Base-by-base conservation (phyloP, 2,329 filamentous ascomycete species). In the Nannizzia gypsea region DNA sequence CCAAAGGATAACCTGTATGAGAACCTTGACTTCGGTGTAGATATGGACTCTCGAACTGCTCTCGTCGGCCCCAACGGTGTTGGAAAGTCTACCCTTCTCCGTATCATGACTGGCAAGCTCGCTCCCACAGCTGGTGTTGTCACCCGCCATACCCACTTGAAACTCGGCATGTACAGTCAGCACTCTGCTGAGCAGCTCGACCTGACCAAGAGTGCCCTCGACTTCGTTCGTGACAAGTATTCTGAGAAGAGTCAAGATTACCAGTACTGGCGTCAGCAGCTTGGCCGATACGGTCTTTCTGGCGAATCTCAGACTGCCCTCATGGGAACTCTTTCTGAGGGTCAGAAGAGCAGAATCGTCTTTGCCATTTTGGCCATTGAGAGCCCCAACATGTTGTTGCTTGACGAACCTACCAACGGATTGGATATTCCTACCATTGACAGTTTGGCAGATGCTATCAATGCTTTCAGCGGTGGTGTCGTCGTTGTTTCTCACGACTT, bases 91-190 rank as follows among this genome's bases (percentile, higher is more conserved):
- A 99, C 93, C 40, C 90, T 99, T 72, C 99, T 99, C 92, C 92
- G 93, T 67, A 91, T 95, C 73, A 99, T 99, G 87, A 97, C 97
- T 86, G 97, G 97, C 81, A 93, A 97, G 84, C 92, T 97, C 59
- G 90, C 86, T 34, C 88, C 93, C 50, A 96, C 89, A 48, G 78
- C 78, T 60, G 93, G 93, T 67, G 78, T 81, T 63, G 90, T 99
- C 66, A 88, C 85, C 66, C 86, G 91, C 64, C 95, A 99, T 81
- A 97, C 93, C 60, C 93, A 99, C 79, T 83, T 99, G 80, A 99
- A 97, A 83, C 85, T 99, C 63, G 93, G 93, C 72, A 82, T 97
- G 73, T 99, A 99, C 86, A 92, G 87, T 65, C 93, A 99, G 82
- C 93, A 99, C 83, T 96, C 91, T 64, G 89, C 93, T 59, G 93